Evolutionary conservation across 2,329 filamentous ascomycete species (phyloP), one percentile per base, ranked within the genome.

Genomic region (Fusarium lyarnte): DNA sequence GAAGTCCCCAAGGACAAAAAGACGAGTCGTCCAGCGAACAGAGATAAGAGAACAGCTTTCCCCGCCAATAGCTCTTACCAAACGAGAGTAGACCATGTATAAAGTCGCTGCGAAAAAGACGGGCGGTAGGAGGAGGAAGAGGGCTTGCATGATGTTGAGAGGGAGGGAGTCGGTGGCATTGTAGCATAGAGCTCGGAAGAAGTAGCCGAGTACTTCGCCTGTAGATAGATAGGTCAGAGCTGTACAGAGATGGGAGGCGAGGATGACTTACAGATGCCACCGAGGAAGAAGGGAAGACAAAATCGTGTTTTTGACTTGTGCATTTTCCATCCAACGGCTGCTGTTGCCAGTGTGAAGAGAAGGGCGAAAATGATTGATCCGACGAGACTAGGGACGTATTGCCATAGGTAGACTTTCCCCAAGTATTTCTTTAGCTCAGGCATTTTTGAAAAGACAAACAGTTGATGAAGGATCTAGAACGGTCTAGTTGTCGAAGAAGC

Each of bases 221-320:
- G 3, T 0, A 14, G 1, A n/a, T 1, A 13, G 6, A n/a, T 1
- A 13, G 6, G 21, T 74, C 12, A 29, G 27, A 29, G 5, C 7
- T 29, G 27, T 25, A 25, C 5, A 5, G 25, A 25, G 4, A 25
- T 25, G 25, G 25, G 25, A 25, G 25, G 25, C 25, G 25, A 25
- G 25, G 25, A 25, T 25, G 9, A 79, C 86, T 33, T 80, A 87
- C 86, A 84, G 6, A 82, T 29, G 2, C 83, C 84, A 1, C 86
- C 86, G 4, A 86, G 70, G 21, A 84, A 70, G 58, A 88, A 83
- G 0, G 84, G 81, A 2, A 83, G 78, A 64, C 86, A 86, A 72
- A 86, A 89, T 82, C 85, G 87, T 16, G 82, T 84, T 38, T 82
- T 79, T 5, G 82, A 82, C 31, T 79, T 83, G 25, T 82, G 73